Evolutionary conservation across 2,329 filamentous ascomycete genomes (phyloP).

Genomic region (Aspergillus carbonarius): DNA sequence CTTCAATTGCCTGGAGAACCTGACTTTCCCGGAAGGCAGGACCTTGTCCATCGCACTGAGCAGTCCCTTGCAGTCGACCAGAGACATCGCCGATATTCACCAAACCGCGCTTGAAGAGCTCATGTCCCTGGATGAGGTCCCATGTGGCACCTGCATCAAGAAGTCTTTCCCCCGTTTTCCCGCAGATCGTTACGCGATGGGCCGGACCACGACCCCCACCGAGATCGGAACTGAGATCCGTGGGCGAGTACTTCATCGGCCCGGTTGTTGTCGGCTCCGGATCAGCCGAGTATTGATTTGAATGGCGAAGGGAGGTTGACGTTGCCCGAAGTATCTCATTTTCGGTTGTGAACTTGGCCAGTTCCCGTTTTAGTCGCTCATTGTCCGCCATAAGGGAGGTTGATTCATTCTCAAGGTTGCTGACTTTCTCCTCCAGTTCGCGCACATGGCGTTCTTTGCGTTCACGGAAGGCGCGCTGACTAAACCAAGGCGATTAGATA

Average conservation of each 20-base stretch:
- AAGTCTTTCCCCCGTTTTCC: conserved; percentile 65
- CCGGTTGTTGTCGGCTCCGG: conserved; percentile 57
- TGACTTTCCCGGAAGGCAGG: conserved; percentile 81
- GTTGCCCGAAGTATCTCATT: conserved; percentile 91
- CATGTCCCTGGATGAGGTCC: conserved; percentile 83
- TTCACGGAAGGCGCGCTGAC: conserved; percentile 93
- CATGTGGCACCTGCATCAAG: conserved; percentile 78
- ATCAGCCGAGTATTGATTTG: conserved; percentile 38
- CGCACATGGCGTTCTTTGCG: conserved; percentile 93
- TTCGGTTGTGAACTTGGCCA: conserved; percentile 82
- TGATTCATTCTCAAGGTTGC: conserved; percentile 70
- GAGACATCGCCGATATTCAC: conserved; percentile 81
- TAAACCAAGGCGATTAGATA: conserved; percentile 37
- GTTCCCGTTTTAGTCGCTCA: conserved; percentile 77
- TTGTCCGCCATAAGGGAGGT: conserved; percentile 76
- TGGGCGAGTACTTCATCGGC: conserved; percentile 69
- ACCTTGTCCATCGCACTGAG: conserved; percentile 81
- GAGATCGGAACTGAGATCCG: conserved; percentile 67
- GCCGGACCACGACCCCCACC: conserved; percentile 52
- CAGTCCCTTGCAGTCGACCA: conserved; percentile 70
- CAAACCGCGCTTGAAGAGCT: conserved; percentile 71
- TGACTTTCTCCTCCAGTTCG: conserved; percentile 85
- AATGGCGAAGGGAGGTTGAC: conserved; percentile 44
- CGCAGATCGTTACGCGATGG: conserved; percentile 67
- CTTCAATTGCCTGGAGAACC: conserved; percentile 72